Evolutionary conservation across 2,329 filamentous ascomycete genomes (phyloP), one percentile per base, ranked within the genome.

Genomic region (Cladosporium sp.): DNA sequence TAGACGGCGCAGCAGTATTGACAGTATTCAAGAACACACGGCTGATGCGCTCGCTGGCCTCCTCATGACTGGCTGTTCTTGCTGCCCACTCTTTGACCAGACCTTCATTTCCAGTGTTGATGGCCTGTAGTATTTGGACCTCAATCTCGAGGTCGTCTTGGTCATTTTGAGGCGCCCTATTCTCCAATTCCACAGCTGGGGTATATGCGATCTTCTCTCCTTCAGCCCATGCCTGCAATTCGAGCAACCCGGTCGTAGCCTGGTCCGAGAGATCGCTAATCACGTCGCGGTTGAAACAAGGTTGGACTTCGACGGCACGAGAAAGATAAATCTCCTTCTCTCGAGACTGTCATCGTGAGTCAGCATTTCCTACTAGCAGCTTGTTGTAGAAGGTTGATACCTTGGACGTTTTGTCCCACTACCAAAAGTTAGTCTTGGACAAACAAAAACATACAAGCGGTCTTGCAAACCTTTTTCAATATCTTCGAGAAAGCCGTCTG

Each of bases 401-500:
- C 81, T 97, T 99, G 65, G 93, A 97, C 1, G 92, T 97, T 83
- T 99, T 99, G 77, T 99, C 94, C 94, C 94, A 99, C 83, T 86
- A 70, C 54, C 58, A 62, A 57, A 62, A 51, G 75, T 76, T 68
- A 79, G 76, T 68, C 42, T 59, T 37, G 9, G 13, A 42, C 45
- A 17, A 22, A 20, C 7, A 64, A 58, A 66, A 57, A 59, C 20
- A 45, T 58, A 52, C 36, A 56, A 60, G 48, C 48, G 55, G 58
- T 59, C 58, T 20, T 57, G 51, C 66, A 72, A 69, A 86, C 84
- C 82, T 99, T 99, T 77, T 99, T 99, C 62, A 99, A 78, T 59
- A 99, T 99, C 74, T 99, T 99, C 25, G 93, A 97, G 73, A 97
- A 97, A 15, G 92, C 94, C 1, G 91, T 97, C 68, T 94, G 93